Evolutionary conservation across 2,329 filamentous ascomycete species (phyloP).

Genomic region (Penicillium brevicompactum): DNA sequence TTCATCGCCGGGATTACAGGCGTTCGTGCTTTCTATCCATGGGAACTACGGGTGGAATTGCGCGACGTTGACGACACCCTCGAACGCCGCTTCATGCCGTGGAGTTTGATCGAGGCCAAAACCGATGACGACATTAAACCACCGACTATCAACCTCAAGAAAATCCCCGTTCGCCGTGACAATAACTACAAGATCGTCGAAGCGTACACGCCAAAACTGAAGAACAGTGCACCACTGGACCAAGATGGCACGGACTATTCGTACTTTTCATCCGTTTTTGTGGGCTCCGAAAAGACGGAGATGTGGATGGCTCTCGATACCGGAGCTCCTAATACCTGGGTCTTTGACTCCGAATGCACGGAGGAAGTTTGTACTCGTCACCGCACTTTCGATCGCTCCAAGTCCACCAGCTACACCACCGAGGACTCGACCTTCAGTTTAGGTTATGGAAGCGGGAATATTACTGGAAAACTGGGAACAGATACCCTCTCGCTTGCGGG

Average conservation of each 20-base stretch:
- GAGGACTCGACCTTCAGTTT: slow-evolving; percentile 60
- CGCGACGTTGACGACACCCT: slow-evolving; percentile 17
- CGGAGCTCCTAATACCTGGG: slow-evolving; percentile 71
- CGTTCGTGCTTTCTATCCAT: slow-evolving; percentile 49
- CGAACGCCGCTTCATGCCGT: slow-evolving; percentile 38
- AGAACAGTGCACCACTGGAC: slow-evolving; percentile 54
- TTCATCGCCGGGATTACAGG: slow-evolving; percentile 34
- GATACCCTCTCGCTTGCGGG: slow-evolving; percentile 71
- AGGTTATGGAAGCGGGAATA: slow-evolving; percentile 75
- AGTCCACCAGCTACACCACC: slow-evolving; percentile 65
- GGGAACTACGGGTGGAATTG: slow-evolving; percentile 29
- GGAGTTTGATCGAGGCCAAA: slow-evolving; percentile 20
- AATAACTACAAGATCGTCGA: slow-evolving; percentile 52
- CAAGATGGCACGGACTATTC: slow-evolving; percentile 58
- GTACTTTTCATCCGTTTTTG: slow-evolving; percentile 55
- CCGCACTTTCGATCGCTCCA: slow-evolving; percentile 65
- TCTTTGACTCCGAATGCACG: slow-evolving; percentile 72
- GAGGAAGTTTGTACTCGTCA: slow-evolving; percentile 69
- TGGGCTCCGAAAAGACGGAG: slow-evolving; percentile 53
- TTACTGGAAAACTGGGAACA: slow-evolving; percentile 65
- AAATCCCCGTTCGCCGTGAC: slow-evolving; percentile 44
- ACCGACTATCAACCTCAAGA: slow-evolving; percentile 42
- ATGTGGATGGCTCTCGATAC: slow-evolving; percentile 60
- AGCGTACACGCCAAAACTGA: slow-evolving; percentile 41
- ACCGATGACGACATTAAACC: slow-evolving; percentile 25